Evolutionary conservation across 192 early-diverging fungal species (phyloP).

Genomic region (Obelidium mucronatum): DNA sequence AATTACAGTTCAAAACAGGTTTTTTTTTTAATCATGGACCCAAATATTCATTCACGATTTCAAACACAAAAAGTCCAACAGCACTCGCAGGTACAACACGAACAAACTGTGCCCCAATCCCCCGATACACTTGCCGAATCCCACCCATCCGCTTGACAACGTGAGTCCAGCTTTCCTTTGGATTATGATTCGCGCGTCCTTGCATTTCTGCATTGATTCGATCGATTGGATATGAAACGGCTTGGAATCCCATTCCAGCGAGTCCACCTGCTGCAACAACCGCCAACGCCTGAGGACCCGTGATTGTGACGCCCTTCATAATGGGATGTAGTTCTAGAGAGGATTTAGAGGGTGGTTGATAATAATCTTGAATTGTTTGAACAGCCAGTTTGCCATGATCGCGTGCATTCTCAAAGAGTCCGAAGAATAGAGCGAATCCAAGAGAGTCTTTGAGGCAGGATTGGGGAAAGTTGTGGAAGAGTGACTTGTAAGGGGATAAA

Average conservation of each 20-base stretch:
- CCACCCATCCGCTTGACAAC: constrained; percentile 30
- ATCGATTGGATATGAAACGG: constrained; percentile 54
- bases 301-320: constrained; percentile 25
- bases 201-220: constrained; percentile 34
- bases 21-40: constrained; percentile 49
- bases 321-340: constrained; percentile 3
- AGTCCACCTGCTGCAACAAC: constrained; percentile 52
- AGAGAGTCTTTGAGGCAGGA: constrained; percentile 42
- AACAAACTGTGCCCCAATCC: constrained; percentile 54
- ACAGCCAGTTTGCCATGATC: constrained; percentile 46
- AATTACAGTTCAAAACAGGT: no score
- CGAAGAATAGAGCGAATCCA: constrained; percentile 62
- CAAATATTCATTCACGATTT: constrained; percentile 53
- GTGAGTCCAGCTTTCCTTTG: constrained; percentile 6
- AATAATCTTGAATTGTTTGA: constrained; percentile 33
- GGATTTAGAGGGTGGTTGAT: background rate
- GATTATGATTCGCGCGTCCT: background rate
- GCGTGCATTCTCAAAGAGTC: constrained; percentile 53
- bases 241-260: constrained; percentile 57
- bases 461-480: constrained; percentile 48
- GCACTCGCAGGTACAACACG: constrained; percentile 60
- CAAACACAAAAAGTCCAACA: constrained; percentile 58
- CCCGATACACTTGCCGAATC: constrained; percentile 47
- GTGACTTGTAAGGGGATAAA: background rate
- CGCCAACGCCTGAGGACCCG: constrained; percentile 30